These are phyloP conservation scores for Pseudogymnoascus sp. DNA, from an alignment of 2,329 filamentous ascomycete genomes.

Conservation along the genomic window DNA sequence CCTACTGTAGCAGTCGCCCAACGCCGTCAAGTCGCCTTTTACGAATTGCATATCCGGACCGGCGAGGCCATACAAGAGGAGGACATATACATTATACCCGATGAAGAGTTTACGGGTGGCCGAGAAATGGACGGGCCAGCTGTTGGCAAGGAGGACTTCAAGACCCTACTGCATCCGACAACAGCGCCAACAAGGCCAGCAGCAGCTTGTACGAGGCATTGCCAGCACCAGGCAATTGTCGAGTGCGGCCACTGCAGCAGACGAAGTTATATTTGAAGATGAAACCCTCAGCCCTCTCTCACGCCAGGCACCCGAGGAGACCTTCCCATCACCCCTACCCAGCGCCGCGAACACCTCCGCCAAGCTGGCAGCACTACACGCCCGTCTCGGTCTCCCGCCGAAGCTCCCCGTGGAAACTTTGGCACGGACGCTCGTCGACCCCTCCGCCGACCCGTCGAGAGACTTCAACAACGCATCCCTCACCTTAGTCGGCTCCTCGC, in stretches of 20 bases:
- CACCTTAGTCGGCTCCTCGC: slow-evolving; percentile 68
- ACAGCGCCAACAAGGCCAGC: slow-evolving; percentile 24
- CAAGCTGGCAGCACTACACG: slow-evolving; percentile 87
- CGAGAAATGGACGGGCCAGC: slow-evolving; percentile 49
- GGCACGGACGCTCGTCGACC: slow-evolving; percentile 75
- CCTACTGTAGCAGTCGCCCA: neutral
- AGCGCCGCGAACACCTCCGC: slow-evolving; percentile 62
- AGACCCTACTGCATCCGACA: slow-evolving; percentile 35
- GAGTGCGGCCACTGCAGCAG: slow-evolving; percentile 7
- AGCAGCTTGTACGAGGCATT: slow-evolving; percentile 20
- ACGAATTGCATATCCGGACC: slow-evolving; percentile 10
- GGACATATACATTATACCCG: slow-evolving; percentile 14
- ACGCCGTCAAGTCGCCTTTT: neutral
- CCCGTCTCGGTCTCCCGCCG: slow-evolving; percentile 72
- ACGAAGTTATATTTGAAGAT: slow-evolving; percentile 24
- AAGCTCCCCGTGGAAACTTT: slow-evolving; percentile 80
- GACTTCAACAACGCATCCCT: slow-evolving; percentile 86
- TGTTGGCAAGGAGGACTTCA: slow-evolving; percentile 36
- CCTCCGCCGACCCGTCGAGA: slow-evolving; percentile 70
- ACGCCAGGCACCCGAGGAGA: neutral
- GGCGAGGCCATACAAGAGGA: slow-evolving; percentile 15
- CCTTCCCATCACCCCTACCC: slow-evolving; percentile 63
- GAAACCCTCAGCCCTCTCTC: slow-evolving; percentile 9
- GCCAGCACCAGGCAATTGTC: slow-evolving; percentile 9
- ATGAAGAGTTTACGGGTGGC: slow-evolving; percentile 56